A percentile compares a stretch with the other conserved stretches of the same genome.
Evolutionary conservation across 345 rosid species (phyloP).

Genomic region (Acer saccharum): DNA sequence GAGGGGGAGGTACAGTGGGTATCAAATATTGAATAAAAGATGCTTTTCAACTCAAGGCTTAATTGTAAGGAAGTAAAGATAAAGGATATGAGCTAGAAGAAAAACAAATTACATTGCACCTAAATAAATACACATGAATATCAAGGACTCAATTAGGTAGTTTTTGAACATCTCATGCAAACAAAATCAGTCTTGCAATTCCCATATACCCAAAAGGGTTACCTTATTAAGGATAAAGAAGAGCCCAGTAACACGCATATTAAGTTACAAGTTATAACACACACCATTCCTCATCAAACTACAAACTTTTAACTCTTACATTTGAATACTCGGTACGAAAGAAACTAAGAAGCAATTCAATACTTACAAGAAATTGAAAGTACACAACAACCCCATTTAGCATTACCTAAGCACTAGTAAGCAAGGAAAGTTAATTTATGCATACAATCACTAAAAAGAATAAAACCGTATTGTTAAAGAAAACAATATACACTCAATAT

Average conservation of each 20-base stretch:
- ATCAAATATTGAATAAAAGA: not conserved
- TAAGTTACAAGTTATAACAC: not conserved
- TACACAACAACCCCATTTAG: not conserved
- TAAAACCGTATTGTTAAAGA: not conserved
- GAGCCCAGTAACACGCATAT: not conserved
- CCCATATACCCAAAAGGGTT: not conserved
- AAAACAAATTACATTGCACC: not conserved
- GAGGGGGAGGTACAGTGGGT: not conserved
- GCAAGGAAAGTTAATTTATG: not conserved
- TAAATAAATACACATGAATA: not conserved
- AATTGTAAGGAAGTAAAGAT: not conserved
- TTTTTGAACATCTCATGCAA: not conserved
- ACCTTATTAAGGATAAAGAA: not conserved
- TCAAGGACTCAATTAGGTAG: not conserved
- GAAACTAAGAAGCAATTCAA: not conserved
- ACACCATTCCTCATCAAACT: not conserved
- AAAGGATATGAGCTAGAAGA: not conserved
- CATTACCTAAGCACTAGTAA: not conserved
- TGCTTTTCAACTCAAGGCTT: not conserved
- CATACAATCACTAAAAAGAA: not conserved
- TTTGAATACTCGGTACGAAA: not conserved
- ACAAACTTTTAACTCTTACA: not conserved
- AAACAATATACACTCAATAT: not conserved
- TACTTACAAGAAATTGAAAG: not conserved
- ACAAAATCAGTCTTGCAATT: not conserved